Evolutionary conservation across 768 basidiomycete species (phyloP), one percentile per base, ranked within the genome.

Genomic region (Chalciporus piperatus): DNA sequence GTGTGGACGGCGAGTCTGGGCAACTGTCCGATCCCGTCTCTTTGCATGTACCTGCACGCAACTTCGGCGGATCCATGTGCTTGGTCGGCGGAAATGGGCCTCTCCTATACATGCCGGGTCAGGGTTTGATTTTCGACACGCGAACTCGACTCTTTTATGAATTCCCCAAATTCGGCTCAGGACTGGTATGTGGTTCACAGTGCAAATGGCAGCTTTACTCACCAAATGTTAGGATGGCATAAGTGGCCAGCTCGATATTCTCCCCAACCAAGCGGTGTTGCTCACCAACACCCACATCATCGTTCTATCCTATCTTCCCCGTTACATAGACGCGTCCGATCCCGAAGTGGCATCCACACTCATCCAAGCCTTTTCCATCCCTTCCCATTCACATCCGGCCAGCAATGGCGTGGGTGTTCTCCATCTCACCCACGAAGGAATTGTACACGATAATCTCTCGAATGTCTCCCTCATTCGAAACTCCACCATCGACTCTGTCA

Each of bases 281-380:
- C 45, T 54, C 12, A 43, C 54, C 16, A 54, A 43, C 20, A 42
- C 54, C 0, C 51, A 55, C n/a, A n/a, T 54, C 13, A 17, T 54
- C 14, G 44, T 46, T 32, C 10, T 41, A 25, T 46, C 38, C 30
- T 11, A 39, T 23, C 45, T 12, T 9, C 23, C 9, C 13, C 12
- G 16, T 2, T n/a, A 27, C 4, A 10, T 9, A 3, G 19, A 1
- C 22, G 23, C 10, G 1, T 17, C 49, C 19, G 13, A 23, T 20
- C 28, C 43, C 23, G 4, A 17, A 28, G 16, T 10, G 16, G 43
- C n/a, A 10, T 35, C 8, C 2, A 54, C 51, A 4, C 40, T 30
- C 20, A 25, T 55, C 2, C 54, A 55, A 25, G 52, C 35, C n/a
- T 55, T 55, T n/a, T 16, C 35, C 28, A 11, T 30, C 38, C 40